Percentiles rank a stretch among this genome's conserved stretches.
phyloP scores from a whole-genome alignment of 495 filamentous ascomycete species.

The Penicillium bialowiezense region DNA sequence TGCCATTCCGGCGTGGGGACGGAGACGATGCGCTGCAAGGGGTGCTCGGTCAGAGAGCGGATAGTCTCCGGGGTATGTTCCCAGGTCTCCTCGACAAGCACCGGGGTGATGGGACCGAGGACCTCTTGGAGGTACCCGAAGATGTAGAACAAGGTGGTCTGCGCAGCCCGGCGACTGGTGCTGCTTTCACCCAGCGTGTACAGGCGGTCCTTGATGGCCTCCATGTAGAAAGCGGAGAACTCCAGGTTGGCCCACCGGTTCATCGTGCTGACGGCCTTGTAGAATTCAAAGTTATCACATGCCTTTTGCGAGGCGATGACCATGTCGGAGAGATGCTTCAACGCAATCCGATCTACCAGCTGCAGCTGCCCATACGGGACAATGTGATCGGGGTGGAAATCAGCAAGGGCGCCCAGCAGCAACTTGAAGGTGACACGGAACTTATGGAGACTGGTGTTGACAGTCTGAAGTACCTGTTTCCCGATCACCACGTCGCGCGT shows the following conservation, averaged over 20 bases:
- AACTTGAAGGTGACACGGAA: conserved; percentile 85
- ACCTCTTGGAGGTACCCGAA: conserved; percentile 69
- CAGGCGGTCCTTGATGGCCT: conserved; percentile 83
- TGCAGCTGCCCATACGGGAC: conserved; percentile 42
- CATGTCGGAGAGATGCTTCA: conserved; percentile 66
- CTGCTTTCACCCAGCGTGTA: conserved; percentile 71
- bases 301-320: conserved; percentile 56
- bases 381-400: conserved; percentile 45
- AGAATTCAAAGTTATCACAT: conserved; percentile 75
- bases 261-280: conserved; percentile 67
- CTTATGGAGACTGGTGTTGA: conserved; percentile 75
- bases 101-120: conserved; percentile 75
- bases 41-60: conserved; percentile 47
- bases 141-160: conserved; percentile 69
- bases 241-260: conserved; percentile 78
- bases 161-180: conserved; percentile 49
- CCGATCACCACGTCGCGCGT: conserved; percentile 81
- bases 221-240: conserved; percentile 91
- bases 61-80: conserved; percentile 65
- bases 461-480: conserved; percentile 65
- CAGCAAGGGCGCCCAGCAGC: conserved; percentile 73
- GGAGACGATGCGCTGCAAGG: conserved; percentile 37
- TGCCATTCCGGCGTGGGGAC: conserved; percentile 35
- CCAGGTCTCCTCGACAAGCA: conserved; percentile 88
- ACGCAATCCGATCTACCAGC: conserved; percentile 68